Evolutionary conservation across 345 rosid species (phyloP), one percentile per base, ranked within the genome.

Genomic region (Euphorbia pulcherrima): DNA sequence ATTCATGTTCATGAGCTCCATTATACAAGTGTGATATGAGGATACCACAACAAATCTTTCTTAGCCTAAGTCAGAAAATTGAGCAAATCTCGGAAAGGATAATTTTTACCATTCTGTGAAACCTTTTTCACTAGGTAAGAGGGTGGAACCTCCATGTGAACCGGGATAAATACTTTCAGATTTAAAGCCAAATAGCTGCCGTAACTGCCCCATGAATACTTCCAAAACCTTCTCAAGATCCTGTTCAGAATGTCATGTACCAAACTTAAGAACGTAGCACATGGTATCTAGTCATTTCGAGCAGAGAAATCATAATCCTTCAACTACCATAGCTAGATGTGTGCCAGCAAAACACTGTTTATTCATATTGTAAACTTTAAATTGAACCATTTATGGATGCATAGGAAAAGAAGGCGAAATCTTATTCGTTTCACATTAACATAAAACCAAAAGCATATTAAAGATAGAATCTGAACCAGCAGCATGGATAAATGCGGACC

Each of bases 161-260:
- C 92, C 91, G 57, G 71, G 68, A 67, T 82, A 86, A 23, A 59
- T 37, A 54, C 79, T 79, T 56, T 80, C 82, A 55, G 99, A 88
- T 74, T 81, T 88, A 46, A 91, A 84, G 64, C 99, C 96, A 71
- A 89, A 81, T 41, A 94, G 92, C 74, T 91, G 96, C 64, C 97
- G 84, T 28, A 91, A 80, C 78, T 94, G 99, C 70, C 97, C 97
- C 88, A 85, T 74, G 82, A 91, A 87, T 76, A 91, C 90, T 81
- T 91, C 95, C 76, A 85, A 85, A 65, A 94, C 75, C 72, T 70
- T 69, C 77, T 80, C 78, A 66, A 91, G 92, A 77, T 94, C 89
- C 99, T 94, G 92, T 71, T 74, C 75, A 68, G 41, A 79, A 75
- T 20, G 3, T 51, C 72, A 77, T 14, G 27, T 28, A 41, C 75